Evolutionary conservation across 345 rosid genomes (phyloP), one percentile per base, ranked within the genome.

Genomic region (Noccaea bulbosa): DNA sequence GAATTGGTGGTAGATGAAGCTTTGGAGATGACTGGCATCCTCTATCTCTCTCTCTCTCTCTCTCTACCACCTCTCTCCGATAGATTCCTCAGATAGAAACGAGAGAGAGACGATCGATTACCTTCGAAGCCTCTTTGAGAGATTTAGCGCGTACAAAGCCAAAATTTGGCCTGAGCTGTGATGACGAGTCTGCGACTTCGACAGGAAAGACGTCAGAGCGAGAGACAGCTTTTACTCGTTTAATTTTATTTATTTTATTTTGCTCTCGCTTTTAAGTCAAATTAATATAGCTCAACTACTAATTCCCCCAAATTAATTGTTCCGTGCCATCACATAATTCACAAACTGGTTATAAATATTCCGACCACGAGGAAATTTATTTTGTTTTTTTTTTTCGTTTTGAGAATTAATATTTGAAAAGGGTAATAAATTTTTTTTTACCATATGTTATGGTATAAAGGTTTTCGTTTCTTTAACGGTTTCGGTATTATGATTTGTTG

Each of bases 1-100:
- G 96, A 83, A 88, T 85, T 85, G 52, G 85, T 74, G 52, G 78
- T 81, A 67, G 81, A 88, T 48, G 98, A 92, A 61, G 91, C 91
- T 77, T 85, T 90, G 39, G 84, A 81, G 80, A 92, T 87, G 78
- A 84, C 78, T 56, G 86, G 90, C 90, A 86, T 84, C 74, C 40
- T 85, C 67, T 66, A 22, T 54, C 1, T 38, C 69, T 16, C 83
- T 64, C 75, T 17, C 66, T n/a, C 16, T 16, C 7, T 43, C 34
- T 60, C 60, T 46, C 33, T 68, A 20, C 5, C 3, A 8, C 9
- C 57, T 27, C 60, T 47, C 53, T 40, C 33, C 11, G 60, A 70
- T 40, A 27, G 65, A 43, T 20, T 65, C 55, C 44, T 67, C 71
- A 32, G 62, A 27, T 44, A 45, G 50, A 64, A 66, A 55, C 59